Percentiles rank a stretch among this genome's conserved stretches.
These are phyloP conservation scores for Ascochyta clinopodiicola DNA, from an alignment of 2,329 filamentous ascomycete genomes.

Conservation along the genomic window DNA sequence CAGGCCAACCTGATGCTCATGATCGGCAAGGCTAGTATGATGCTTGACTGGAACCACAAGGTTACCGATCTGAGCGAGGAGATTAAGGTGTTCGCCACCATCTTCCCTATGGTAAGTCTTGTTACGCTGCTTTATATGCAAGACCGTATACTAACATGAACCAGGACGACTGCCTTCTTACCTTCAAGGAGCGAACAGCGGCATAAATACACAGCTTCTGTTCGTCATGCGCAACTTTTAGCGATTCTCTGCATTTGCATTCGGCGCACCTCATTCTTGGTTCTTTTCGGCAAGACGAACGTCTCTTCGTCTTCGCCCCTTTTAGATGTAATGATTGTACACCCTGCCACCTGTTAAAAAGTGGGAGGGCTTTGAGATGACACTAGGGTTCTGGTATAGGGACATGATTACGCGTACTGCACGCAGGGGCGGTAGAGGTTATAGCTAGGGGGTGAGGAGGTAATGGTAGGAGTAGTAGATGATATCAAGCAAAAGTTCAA, in stretches of 20 bases:
- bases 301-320: constrained; percentile 20
- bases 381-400: constrained; percentile 12
- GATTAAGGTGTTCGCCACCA: constrained; percentile 98
- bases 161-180: constrained; percentile 83
- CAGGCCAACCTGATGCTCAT: constrained; percentile 86
- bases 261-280: constrained; percentile 20
- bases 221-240: constrained; percentile 28
- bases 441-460: constrained; percentile 3
- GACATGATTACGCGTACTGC: constrained; percentile 14
- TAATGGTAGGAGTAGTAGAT: constrained; percentile 16
- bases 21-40: constrained; percentile 86
- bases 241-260: constrained; percentile 38
- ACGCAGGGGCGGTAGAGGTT: constrained; percentile 18
- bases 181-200: constrained; percentile 60
- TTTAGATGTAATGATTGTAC: constrained; percentile 41
- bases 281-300: constrained; percentile 25
- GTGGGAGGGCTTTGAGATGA: constrained; percentile 23
- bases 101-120: constrained; percentile 86
- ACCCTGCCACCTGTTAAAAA: constrained; percentile 20
- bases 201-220: constrained; percentile 24
- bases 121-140: not conserved
- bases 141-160: constrained; percentile 22
- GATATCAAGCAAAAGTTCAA: constrained; percentile 8
- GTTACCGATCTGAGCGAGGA: constrained; percentile 84
- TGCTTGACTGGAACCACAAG: constrained; percentile 89